These are phyloP conservation scores for Stentor coeruleus DNA, from an alignment of 73 alveolate genomes.

Conservation along the genomic window DNA sequence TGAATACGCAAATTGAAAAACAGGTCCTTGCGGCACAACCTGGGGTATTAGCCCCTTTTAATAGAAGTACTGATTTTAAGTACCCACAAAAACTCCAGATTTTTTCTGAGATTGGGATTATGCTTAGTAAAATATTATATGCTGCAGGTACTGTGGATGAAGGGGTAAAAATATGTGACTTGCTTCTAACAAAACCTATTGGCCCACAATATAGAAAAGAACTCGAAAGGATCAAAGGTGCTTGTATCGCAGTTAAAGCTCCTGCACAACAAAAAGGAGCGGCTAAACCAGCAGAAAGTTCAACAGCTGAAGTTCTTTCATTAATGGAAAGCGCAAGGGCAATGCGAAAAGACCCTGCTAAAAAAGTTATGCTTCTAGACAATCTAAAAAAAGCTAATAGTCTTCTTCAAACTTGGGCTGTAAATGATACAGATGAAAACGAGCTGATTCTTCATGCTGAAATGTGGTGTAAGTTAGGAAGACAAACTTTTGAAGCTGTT, in stretches of 20 bases:
- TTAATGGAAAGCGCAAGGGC: slow-evolving; percentile 18
- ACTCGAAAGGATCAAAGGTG: slow-evolving; percentile 38
- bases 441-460: slow-evolving; percentile 95
- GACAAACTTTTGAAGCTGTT: slow-evolving; percentile 69
- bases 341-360: neutral
- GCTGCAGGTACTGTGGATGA: neutral
- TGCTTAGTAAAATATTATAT: neutral
- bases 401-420: slow-evolving; percentile 74
- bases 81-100: slow-evolving; percentile 9
- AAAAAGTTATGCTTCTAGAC: slow-evolving; percentile 39
- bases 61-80: slow-evolving; percentile 12
- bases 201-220: slow-evolving; percentile 25
- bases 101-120: slow-evolving; percentile 6
- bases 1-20: slow-evolving; percentile 81
- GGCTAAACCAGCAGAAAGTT: neutral
- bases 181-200: slow-evolving; percentile 1
- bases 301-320: slow-evolving; percentile 9
- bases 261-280: slow-evolving; percentile 55
- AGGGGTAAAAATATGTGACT: neutral
- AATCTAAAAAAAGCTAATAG: slow-evolving; percentile 83
- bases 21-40: slow-evolving; percentile 68
- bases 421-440: slow-evolving; percentile 91
- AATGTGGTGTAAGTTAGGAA: slow-evolving; percentile 96
- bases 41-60: slow-evolving; percentile 10
- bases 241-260: slow-evolving; percentile 72